A percentile compares a stretch with the other conserved stretches of the same genome.
phyloP scores from a whole-genome alignment of 331 rosid genomes.

The Rosa hybrid region DNA sequence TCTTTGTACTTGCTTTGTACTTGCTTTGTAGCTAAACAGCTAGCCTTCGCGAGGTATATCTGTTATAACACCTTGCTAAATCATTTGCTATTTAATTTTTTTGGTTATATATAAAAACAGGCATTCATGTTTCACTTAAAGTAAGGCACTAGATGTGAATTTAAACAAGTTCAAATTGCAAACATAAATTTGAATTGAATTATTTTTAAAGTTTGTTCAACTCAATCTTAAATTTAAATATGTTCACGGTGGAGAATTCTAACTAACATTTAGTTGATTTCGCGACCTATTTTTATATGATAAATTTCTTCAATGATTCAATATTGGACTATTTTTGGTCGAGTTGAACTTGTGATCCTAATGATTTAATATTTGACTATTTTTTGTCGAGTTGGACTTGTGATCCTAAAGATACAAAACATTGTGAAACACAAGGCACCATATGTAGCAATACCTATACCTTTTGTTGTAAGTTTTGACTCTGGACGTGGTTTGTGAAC shows the following conservation, averaged over 20 bases:
- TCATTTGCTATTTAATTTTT: background rate
- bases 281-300: background rate
- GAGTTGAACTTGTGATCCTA: background rate
- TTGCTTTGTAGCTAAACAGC: too few species aligned
- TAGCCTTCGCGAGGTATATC: too few species aligned
- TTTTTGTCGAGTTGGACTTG: background rate
- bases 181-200: background rate
- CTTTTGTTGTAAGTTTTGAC: conserved; percentile 8
- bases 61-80: too few species aligned
- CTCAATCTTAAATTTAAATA: background rate
- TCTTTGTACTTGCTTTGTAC: too few species aligned
- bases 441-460: background rate
- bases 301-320: background rate
- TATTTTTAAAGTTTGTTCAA: background rate
- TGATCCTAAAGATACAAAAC: conserved; percentile 8
- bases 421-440: conserved; percentile 32
- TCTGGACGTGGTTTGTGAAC: background rate
- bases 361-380: background rate
- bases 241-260: background rate
- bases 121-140: background rate
- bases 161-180: background rate
- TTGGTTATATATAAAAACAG: background rate
- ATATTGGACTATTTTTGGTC: background rate
- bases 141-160: background rate
- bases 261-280: background rate